Percentiles rank a stretch among this genome's conserved stretches.
phyloP scores from a whole-genome alignment of 495 filamentous ascomycete genomes.

The Trichoderma reesei region DNA sequence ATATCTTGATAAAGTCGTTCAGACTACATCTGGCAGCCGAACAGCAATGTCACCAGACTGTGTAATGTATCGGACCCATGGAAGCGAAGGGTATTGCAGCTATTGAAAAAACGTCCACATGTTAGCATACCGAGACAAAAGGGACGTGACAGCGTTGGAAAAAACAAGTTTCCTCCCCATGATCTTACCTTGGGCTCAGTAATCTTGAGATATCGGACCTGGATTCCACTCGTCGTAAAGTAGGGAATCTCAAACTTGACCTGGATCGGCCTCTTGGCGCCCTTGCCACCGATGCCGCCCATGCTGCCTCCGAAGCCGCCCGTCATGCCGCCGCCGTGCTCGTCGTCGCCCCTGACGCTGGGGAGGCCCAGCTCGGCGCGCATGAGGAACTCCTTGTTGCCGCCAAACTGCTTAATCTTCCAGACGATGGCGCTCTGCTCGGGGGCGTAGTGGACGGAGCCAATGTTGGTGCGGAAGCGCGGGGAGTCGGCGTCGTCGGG shows the following conservation, averaged over 20 bases:
- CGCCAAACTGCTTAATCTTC: constrained; percentile 99
- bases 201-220: constrained; percentile 97
- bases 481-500: constrained; percentile 96
- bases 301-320: constrained; percentile 94
- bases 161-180: no score
- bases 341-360: constrained; percentile 92
- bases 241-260: constrained; percentile 99
- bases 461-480: constrained; percentile 95
- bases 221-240: constrained; percentile 97
- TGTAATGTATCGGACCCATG: constrained; percentile 98
- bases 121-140: not conserved
- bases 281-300: constrained; percentile 72
- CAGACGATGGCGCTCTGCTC: constrained; percentile 97
- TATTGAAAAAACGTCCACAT: constrained; percentile 24
- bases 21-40: constrained; percentile 77
- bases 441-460: constrained; percentile 95
- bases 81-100: constrained; percentile 96
- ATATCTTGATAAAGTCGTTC: constrained; percentile 17
- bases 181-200: constrained; percentile 94
- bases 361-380: constrained; percentile 93
- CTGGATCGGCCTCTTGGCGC: constrained; percentile 85
- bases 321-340: constrained; percentile 91
- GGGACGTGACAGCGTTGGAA: not conserved
- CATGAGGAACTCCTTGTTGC: constrained; percentile 98
- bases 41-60: constrained; percentile 94